Evolutionary conservation across 768 basidiomycete species (phyloP), one percentile per base, ranked within the genome.

Genomic region (Scleroderma citrinum): DNA sequence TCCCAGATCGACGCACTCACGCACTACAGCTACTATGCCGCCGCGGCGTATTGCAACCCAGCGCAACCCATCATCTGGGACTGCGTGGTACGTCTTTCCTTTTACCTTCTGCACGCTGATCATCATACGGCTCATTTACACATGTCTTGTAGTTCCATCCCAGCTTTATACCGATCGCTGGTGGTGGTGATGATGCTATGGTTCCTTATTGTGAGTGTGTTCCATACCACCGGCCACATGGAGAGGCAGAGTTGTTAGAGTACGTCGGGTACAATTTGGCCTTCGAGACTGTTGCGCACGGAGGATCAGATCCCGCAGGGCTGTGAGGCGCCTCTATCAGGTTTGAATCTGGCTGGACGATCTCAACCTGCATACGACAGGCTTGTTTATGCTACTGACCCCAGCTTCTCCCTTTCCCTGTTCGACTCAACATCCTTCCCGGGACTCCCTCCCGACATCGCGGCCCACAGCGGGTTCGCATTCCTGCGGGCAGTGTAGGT

Each of bases 21-120:
- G 32, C 70, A 80, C 1, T 82, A 73, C 64, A 72, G 76, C 0
- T 66, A 61, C 48, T 81, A 74, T 54, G 78, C 81, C 1, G 72
- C 74, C 31, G 59, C 78, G 10, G 80, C 68, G 1, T 77, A 77
- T 54, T 83, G 82, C 48, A 45, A 61, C 14, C 64, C 77, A 6
- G 46, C 70, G 3, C 46, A 63, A 35, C 76, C 74, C 21, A 53
- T 72, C 36, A 66, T 68, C 19, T 82, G 81, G 78, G 59, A 71
- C 26, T 83, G 81, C 60, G 82, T 63, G 52, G 79, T 77, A 52
- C 47, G 72, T 64, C 37, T 10, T 21, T 32, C 34, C 3, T 11
- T 29, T 13, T 38, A 10, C 41, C 14, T 19, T 30, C 4, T 20
- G 19, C n/a, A 1, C 0, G 1, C 47, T 10, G 41, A 14, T 21